Percentiles rank a stretch among this genome's conserved stretches.
Conservation (phyloP, 1,284 basidiomycete genomes). For the Leccinum solheimii region DNA sequence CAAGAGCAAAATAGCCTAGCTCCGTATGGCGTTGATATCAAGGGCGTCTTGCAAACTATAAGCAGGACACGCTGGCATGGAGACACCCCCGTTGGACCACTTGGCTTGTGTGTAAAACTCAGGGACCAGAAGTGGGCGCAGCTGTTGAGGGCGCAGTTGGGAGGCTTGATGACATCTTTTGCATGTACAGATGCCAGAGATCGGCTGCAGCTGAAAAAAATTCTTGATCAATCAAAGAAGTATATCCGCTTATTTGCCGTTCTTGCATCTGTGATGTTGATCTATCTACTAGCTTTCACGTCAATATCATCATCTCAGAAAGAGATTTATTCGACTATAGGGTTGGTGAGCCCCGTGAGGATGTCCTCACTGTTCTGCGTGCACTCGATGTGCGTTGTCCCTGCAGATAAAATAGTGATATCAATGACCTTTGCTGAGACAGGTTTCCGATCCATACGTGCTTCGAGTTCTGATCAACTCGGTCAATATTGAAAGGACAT, state of each 20-base stretch:
- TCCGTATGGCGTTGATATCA: conserved; percentile 65
- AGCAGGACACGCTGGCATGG: conserved; percentile 61
- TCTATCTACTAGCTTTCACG: conserved; percentile 36
- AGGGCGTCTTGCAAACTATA: conserved; percentile 61
- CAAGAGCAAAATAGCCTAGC: conserved; percentile 57
- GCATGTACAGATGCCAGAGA: conserved; percentile 79
- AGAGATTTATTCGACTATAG: conserved; percentile 80
- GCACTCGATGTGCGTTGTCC: conserved; percentile 68
- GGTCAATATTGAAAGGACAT: conserved; percentile 67
- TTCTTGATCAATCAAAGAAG: conserved; percentile 62
- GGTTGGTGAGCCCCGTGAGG: conserved; percentile 59
- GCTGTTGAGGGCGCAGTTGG: conserved; percentile 69
- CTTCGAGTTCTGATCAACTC: conserved; percentile 82
- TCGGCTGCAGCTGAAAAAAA: conserved; percentile 53
- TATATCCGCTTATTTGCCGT: conserved; percentile 37
- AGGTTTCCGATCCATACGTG: conserved; percentile 79
- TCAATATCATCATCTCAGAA: conserved; percentile 61
- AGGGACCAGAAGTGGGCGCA: conserved; percentile 70
- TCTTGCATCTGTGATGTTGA: conserved; percentile 8
- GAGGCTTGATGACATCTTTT: conserved; percentile 66
- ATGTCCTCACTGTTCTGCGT: conserved; percentile 76
- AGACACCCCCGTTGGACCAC: conserved; percentile 78
- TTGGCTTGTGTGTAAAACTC: conserved; percentile 82
- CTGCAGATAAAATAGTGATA: background rate
- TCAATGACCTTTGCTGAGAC: conserved; percentile 6